Conservation (phyloP, 805 yeast genomes). For the Kuraishia piskuri region DNA sequence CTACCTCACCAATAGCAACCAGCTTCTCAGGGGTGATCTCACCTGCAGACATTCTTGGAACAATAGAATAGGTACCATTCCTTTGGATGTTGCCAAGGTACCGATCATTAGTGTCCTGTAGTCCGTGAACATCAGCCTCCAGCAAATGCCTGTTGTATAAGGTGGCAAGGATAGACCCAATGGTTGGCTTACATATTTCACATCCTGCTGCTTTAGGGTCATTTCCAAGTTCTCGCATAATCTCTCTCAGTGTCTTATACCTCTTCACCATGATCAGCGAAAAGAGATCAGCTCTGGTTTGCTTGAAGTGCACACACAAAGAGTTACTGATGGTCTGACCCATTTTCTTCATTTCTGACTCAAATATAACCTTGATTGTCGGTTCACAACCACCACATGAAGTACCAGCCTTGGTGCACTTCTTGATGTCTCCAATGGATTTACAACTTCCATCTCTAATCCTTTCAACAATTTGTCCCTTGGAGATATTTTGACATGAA, state of each 20-base stretch:
- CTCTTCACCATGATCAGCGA: constrained; percentile 24
- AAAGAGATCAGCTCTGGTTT: constrained; percentile 26
- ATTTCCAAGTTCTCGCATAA: constrained; percentile 20
- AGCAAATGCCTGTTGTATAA: constrained; percentile 23
- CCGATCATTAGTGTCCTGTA: constrained; percentile 28
- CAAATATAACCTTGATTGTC: constrained; percentile 25
- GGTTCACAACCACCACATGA: constrained; percentile 32
- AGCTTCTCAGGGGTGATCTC: constrained; percentile 29
- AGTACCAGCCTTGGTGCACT: constrained; percentile 27
- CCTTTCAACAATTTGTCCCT: constrained; percentile 20
- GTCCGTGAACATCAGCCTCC: constrained; percentile 22
- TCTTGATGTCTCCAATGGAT: constrained; percentile 23
- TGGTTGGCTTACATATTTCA: constrained; percentile 28
- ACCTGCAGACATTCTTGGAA: constrained; percentile 29
- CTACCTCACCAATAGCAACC: constrained; percentile 24
- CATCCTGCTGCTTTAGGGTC: constrained; percentile 23
- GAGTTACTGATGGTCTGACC: constrained; percentile 23
- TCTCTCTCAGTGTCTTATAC: constrained; percentile 19
- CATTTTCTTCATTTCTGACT: constrained; percentile 24
- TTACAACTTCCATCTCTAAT: constrained; percentile 19
- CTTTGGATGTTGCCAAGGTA: constrained; percentile 28
- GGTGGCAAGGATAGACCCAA: constrained; percentile 27
- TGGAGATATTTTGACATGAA: constrained; percentile 27
- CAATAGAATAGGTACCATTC: constrained; percentile 28
- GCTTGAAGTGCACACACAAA: constrained; percentile 24